A percentile compares a stretch with the other conserved stretches of the same genome.
phyloP scores from a whole-genome alignment of 139 green algal genomes.

The Ettlia oleoabundans region DNA sequence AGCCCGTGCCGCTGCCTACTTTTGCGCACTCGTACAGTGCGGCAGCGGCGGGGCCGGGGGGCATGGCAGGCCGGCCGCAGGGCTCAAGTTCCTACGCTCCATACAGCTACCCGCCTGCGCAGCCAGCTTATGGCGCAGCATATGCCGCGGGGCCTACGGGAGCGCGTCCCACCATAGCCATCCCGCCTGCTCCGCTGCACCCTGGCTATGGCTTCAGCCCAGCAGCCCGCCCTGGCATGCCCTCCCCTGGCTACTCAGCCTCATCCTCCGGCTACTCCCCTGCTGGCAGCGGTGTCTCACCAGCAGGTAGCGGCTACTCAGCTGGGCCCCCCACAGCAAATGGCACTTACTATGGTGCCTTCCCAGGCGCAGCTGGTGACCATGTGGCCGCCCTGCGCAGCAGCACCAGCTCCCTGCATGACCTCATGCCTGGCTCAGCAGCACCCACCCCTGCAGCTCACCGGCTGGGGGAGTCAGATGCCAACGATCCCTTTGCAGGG shows the following conservation, averaged over 20 bases:
- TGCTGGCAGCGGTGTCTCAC: neutral
- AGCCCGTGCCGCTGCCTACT: conserved; percentile 25
- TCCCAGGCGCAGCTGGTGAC: neutral
- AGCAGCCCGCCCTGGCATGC: neutral
- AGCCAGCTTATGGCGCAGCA: neutral
- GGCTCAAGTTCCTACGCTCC: neutral
- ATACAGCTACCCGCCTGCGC: neutral
- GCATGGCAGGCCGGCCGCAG: no score
- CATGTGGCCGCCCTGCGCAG: neutral
- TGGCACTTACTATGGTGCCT: neutral
- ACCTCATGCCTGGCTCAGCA: neutral
- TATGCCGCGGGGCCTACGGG: neutral
- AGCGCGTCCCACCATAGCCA: conserved; percentile 22
- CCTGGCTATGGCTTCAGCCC: neutral
- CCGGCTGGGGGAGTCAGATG: neutral
- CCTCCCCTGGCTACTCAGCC: conserved; percentile 15
- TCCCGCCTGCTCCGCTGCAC: conserved; percentile 17
- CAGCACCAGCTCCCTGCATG: neutral
- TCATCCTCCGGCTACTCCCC: conserved; percentile 5
- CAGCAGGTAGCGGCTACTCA: neutral
- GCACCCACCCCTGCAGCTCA: neutral
- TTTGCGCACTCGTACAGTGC: neutral
- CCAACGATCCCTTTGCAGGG: conserved; percentile 22
- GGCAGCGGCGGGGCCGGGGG: neutral
- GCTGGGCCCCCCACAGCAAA: neutral